Percentiles rank a stretch among this genome's conserved stretches.
phyloP scores from a whole-genome alignment of 2,329 filamentous ascomycete species.

The Alternaria consortialis region DNA sequence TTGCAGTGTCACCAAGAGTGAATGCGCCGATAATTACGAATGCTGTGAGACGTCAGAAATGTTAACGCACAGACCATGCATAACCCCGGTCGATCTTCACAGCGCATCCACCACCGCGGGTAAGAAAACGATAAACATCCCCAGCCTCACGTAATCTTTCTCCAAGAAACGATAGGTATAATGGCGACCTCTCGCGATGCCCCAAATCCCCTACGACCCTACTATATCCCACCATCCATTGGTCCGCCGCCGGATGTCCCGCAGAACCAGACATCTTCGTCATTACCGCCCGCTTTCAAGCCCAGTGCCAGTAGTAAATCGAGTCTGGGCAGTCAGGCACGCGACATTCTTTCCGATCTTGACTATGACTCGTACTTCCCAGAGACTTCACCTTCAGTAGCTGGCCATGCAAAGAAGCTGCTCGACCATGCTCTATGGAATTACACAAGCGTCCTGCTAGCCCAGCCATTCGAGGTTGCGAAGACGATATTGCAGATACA shows the following conservation, averaged over 20 bases:
- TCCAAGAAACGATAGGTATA: constrained; percentile 11
- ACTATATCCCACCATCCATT: constrained; percentile 75
- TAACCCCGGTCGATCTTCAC: constrained; percentile 12
- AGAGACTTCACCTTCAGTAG: constrained; percentile 73
- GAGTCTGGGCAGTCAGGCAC: constrained; percentile 70
- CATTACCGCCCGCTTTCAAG: constrained; percentile 45
- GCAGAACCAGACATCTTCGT: constrained; percentile 39
- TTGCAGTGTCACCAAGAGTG: constrained; percentile 10
- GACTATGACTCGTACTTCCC: constrained; percentile 90
- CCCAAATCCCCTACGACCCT: constrained; percentile 72
- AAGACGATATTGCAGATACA: constrained; percentile 90
- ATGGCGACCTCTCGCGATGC: constrained; percentile 58
- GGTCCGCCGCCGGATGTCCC: constrained; percentile 63
- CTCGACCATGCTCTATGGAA: constrained; percentile 90
- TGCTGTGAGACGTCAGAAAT: constrained; percentile 30
- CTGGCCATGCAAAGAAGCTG: constrained; percentile 78
- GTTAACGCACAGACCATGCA: constrained; percentile 14
- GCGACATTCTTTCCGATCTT: constrained; percentile 86
- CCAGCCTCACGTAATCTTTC: constrained; percentile 6
- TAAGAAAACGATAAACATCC: constrained; percentile 16
- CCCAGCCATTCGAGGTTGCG: constrained; percentile 96
- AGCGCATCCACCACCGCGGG: constrained; percentile 18
- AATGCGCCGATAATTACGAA: constrained; percentile 21
- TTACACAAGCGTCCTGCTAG: constrained; percentile 86
- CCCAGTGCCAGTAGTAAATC: constrained; percentile 55